Base-by-base conservation (phyloP, 176 grass and related monocot genomes). In the Oryza meridionalis region DNA sequence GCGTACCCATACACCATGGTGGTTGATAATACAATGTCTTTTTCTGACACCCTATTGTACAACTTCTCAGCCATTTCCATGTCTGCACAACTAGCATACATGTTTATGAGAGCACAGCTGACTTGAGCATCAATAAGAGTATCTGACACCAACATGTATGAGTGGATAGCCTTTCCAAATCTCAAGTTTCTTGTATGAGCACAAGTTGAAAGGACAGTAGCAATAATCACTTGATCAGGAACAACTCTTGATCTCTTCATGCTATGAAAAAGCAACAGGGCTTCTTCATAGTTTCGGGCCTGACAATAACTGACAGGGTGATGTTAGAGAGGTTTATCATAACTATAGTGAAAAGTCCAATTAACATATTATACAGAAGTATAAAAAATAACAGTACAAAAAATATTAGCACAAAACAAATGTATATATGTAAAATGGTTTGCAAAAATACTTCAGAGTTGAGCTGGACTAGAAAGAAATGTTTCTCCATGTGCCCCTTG, bases 1-100 rank as follows among this genome's bases (percentile, higher is more conserved):
- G 89, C 91, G 69, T 90, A 95, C n/a, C 89, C 93, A 72, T 65
- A 90, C 13, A 98, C 71, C 91, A 98, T 92, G 45, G 91, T 67
- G 35, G 92, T 98, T 73, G 89, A 86, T 72, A 89, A 88, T 43
- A 94, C 73, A 14, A 90, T 50, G 69, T 91, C 89, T 26, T 91
- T 97, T 16, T 35, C 65, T 31, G 67, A 86, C 74, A 87, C 83
- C 11, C 15, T 25, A 29, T 85, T 47, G 73, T 91, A 98, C 86
- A 93, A 35, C 65, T 86, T 93, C 77, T 92, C 72, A 9, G 96
- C 91, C 49, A 86, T 85, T 45, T 94, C 77, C 78, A 94, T 92
- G 10, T 87, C 66, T 16, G 44, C 89, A 70, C 90, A 95, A 75
- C 33, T 88, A 73, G 89, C 84, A 80, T 95, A 95, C 87, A 98